Conservation (phyloP, 2,329 filamentous ascomycete species). For the Ascochyta fabae region DNA sequence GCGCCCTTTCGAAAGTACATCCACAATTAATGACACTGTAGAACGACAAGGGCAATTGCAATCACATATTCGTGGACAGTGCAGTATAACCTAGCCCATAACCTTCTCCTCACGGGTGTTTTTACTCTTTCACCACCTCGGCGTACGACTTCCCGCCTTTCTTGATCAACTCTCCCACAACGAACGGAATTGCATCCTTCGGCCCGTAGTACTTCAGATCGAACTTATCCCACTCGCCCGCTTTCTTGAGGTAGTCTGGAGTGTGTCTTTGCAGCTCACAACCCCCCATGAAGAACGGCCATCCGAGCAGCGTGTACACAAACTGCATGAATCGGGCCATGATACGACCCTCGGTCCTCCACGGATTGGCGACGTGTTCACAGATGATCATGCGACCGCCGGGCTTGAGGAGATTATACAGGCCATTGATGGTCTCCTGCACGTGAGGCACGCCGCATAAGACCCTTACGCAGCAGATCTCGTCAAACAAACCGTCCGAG, state of each 20-base stretch:
- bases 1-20: not conserved
- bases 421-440: slow-evolving; percentile 52
- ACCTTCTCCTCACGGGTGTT: not conserved
- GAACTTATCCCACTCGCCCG: slow-evolving; percentile 58
- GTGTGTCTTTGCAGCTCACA: slow-evolving; percentile 61
- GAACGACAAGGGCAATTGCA: no score
- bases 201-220: slow-evolving; percentile 52
- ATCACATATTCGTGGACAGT: not conserved
- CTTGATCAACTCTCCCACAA: slow-evolving; percentile 49
- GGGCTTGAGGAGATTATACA: slow-evolving; percentile 61
- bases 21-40: no score
- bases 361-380: slow-evolving; percentile 63
- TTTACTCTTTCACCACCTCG: slow-evolving; percentile 25
- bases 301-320: slow-evolving; percentile 55
- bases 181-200: slow-evolving; percentile 40
- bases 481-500: slow-evolving; percentile 58
- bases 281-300: slow-evolving; percentile 60
- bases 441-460: slow-evolving; percentile 61
- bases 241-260: slow-evolving; percentile 50
- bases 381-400: slow-evolving; percentile 62
- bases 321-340: slow-evolving; percentile 55
- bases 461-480: slow-evolving; percentile 61
- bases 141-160: slow-evolving; percentile 33
- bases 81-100: not conserved
- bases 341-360: slow-evolving; percentile 54